Base-by-base conservation (phyloP, 139 green algal genomes). In the Chlorella sp. region DNA sequence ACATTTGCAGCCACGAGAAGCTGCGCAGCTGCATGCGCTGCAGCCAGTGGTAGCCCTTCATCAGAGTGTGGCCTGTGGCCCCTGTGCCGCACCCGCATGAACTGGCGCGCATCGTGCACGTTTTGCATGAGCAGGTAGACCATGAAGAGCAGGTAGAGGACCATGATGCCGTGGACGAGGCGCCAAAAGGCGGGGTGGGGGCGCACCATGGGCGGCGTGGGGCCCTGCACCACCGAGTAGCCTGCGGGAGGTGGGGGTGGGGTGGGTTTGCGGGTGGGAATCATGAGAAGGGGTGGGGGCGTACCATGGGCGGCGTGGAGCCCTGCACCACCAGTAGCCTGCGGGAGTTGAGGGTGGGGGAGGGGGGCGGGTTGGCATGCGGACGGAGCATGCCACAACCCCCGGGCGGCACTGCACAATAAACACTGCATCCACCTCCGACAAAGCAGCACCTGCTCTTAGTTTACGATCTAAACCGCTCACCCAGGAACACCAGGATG, bases 121-220 rank as follows among this genome's bases (percentile, higher is more conserved):
- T 79, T 93, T 76, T 96, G 93, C 69, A 98, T 98, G 28, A 98
- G 88, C 83, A 98, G 65, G 86, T 92, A 98, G 17, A 95, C 90
- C 64, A 98, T 87, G 38, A 93, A 90, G 19, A 98, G 56, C 3
- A 98, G 83, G 83, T 99, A 99, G 56, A 95, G 58, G 28, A 98
- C 87, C 48, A 92, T 88, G 19, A 94, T 58, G 41, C 94, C 95
- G 85, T 98, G 94, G 26, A 98, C 92, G 26, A 98, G 48, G 41
- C 91, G 85, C 96, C 96, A 99, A 11, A 98, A 83, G 16, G 90
- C 91, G 1, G 96, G 96, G 88, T 99, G 96, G 1, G 96, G 96
- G 26, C 96, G 90, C n/a, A 97, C 92, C 91, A 98, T 94, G 73
- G 75, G 84, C 41, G 93, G 93, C 51, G 73, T 67, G 13, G 94